Base-by-base conservation (phyloP, 306 rosid genomes). In the Quercus bicolor region DNA sequence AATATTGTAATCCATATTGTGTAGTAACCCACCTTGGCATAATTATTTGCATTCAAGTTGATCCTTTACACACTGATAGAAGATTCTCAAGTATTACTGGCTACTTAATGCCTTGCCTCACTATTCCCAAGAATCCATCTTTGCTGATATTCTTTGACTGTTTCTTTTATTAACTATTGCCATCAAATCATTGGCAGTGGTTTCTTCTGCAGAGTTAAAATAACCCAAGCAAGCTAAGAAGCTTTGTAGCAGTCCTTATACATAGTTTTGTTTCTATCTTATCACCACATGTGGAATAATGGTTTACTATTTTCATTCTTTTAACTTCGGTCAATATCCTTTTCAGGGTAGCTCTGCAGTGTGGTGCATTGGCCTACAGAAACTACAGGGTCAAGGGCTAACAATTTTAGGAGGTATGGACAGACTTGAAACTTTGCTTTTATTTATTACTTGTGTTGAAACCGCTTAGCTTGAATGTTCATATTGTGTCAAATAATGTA, bases 351-450 rank as follows among this genome's bases (percentile, higher is more conserved):
- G 88, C 16, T 84, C 84, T 80, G 77, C 94, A 64, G 87, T 90
- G 65, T 95, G 99, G 99, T 95, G 99, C 85, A 82, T 95, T 78
- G 99, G 99, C 64, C 85, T 96, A 72, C 99, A 93, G 86, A 89
- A 93, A 87, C 79, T 88, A 60, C 87, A 87, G 72, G 98, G 98
- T 72, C 97, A 92, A 70, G 90, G 75, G 20, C 79, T 87, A 66
- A 96, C 99, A 79, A 96, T 96, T 83, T 83, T 96, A 82, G 99
- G 99, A 89, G 99, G 99, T 96, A 90, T 54, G 15, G n/a, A 26
- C 52, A 65, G 70, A 4, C 29, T 54, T 19, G 72, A 78, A 65
- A 60, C 61, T 78, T 73, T 37, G 23, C 40, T 52, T 70, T 34
- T 55, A 18, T 60, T 68, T 3, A 64, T 54, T 19, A 21, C n/a